Evolutionary conservation across 2,329 filamentous ascomycete genomes (phyloP).

Genomic region (Nakataea oryzae): DNA sequence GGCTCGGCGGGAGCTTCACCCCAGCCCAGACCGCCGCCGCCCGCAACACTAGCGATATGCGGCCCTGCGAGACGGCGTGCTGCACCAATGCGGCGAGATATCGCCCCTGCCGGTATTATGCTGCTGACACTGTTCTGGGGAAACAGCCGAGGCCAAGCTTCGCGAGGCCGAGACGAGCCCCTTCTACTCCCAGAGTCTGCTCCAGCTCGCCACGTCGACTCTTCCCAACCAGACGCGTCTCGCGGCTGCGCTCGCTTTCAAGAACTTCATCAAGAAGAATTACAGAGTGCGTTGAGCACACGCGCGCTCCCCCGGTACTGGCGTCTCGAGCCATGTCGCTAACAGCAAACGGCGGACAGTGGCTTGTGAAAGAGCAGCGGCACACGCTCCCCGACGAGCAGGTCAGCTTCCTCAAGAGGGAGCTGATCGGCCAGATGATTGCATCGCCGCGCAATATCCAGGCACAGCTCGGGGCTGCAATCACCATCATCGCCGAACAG

Average conservation of each 20-base stretch:
- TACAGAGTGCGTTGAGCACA: slow-evolving; percentile 56
- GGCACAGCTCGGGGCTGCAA: slow-evolving; percentile 88
- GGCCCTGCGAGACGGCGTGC: background rate
- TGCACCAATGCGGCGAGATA: background rate
- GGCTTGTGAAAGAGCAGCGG: slow-evolving; percentile 5
- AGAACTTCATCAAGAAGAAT: slow-evolving; percentile 92
- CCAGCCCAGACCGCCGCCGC: background rate
- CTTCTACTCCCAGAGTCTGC: slow-evolving; percentile 76
- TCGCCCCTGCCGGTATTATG: too few relatives aligned
- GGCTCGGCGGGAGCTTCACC: background rate
- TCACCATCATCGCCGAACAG: slow-evolving; percentile 94
- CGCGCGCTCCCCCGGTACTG: background rate
- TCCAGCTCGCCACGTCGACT: slow-evolving; percentile 79
- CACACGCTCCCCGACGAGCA: slow-evolving; percentile 80
- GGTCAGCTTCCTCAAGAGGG: slow-evolving; percentile 83
- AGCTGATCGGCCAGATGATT: slow-evolving; percentile 96
- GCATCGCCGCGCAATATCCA: slow-evolving; percentile 79
- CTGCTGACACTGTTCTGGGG: background rate
- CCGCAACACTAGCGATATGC: background rate
- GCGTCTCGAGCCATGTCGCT: background rate
- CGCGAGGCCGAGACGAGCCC: slow-evolving; percentile 72
- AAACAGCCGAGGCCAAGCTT: slow-evolving; percentile 69
- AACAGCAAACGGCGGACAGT: background rate
- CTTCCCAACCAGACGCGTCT: slow-evolving; percentile 72
- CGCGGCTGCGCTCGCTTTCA: slow-evolving; percentile 87